Evolutionary conservation across 177 flowering plant genomes (phyloP), one percentile per base, ranked within the genome.

Genomic region (Vitis hybrid): DNA sequence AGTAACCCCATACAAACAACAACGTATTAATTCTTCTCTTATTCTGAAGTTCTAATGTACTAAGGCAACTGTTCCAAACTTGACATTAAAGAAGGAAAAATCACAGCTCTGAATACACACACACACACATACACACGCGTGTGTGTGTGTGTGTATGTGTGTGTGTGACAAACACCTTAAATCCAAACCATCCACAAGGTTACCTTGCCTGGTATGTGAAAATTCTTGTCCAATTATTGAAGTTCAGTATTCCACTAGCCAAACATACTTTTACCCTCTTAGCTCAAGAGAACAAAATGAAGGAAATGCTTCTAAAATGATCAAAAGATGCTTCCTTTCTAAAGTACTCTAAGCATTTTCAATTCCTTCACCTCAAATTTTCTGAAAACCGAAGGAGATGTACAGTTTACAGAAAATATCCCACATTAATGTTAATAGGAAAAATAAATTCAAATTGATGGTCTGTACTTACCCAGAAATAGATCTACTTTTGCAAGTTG

Each of bases 401-500:
- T 24, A 60, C 0, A 35, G 63, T 27, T 35, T 60, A 11, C 30
- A n/a, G 17, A 35, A 30, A 7, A 35, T 17, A 54, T 54, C 15
- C 11, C 0, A 14, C 8, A 54, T 54, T 54, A 54, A 13, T 41
- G 63, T 35, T 35, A 58, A 64, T 32, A 32, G 32, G 59, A 69
- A 53, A 17, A 30, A 46, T 35, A 52, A 41, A 70, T 67, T 64
- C 17, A 21, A 30, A 41, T 48, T 14, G 15, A 48, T 48, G 9
- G 17, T 17, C 1, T 4, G 51, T 11, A 52, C 87, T 77, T 79
- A 87, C 90, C 86, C 62, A 27, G 70, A 2, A 67, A 52, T 9
- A 17, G 69, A 63, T 74, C 60, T 64, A 59, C 74, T 53, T 50
- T 66, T 62, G 66, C 79, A 76, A 55, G 76, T 76, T 68, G 82